A percentile compares a stretch with the other conserved stretches of the same genome.
Evolutionary conservation across 805 yeast genomes (phyloP).

Genomic region (Metschnikowia hibisci): DNA sequence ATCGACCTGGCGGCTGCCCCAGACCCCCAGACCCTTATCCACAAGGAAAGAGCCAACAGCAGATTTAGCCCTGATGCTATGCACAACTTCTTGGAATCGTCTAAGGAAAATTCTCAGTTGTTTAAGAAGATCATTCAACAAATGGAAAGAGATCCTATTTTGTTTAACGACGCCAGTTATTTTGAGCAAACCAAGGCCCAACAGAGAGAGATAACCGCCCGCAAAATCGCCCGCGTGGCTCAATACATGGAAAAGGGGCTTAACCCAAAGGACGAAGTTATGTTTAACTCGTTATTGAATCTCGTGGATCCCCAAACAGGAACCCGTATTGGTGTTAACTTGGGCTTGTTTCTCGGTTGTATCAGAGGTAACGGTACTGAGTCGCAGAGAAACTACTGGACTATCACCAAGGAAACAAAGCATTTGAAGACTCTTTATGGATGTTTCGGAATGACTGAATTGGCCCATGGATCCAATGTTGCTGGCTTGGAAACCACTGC

Average conservation of each 20-base stretch:
- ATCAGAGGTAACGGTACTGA: conserved; percentile 21
- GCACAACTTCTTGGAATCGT: conserved; percentile 26
- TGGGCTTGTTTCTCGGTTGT: conserved; percentile 20
- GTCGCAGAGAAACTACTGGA: conserved; percentile 18
- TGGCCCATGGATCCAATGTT: conserved; percentile 22
- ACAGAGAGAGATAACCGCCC: conserved; percentile 18
- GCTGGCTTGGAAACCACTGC: conserved; percentile 23
- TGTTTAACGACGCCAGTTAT: conserved; percentile 14
- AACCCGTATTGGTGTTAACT: conserved; percentile 20
- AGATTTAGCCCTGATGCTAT: conserved; percentile 20
- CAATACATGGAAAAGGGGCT: conserved; percentile 18
- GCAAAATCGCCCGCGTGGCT: conserved; percentile 17
- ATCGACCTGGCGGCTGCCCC: conserved; percentile 21
- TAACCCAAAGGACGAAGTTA: conserved; percentile 6
- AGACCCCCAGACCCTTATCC: conserved; percentile 20
- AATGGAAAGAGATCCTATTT: conserved; percentile 19
- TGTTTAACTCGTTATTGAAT: conserved; percentile 11
- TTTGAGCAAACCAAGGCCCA: conserved; percentile 20
- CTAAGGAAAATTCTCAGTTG: conserved; percentile 18
- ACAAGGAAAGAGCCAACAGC: conserved; percentile 19
- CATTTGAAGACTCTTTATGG: conserved; percentile 18
- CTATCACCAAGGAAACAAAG: conserved; percentile 16
- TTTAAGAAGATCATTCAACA: conserved; percentile 15
- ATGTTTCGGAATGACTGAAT: conserved; percentile 22
- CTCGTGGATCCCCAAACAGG: conserved; percentile 19